Percentiles rank a stretch among this genome's conserved stretches.
Evolutionary conservation across 116 monocot species (phyloP).

Genomic region (Zostera marina): DNA sequence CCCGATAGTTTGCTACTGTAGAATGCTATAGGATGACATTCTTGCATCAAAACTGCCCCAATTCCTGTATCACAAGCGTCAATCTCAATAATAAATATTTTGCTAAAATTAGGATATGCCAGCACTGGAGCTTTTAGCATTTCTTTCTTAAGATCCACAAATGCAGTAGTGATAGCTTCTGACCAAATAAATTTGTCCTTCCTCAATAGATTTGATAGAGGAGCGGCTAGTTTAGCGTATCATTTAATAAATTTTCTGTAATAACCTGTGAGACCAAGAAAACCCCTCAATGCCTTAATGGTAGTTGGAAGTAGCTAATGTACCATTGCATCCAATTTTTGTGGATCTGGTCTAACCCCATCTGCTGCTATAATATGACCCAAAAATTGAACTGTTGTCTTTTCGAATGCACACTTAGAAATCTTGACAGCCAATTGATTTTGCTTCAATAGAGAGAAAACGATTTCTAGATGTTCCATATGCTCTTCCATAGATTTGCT

Average conservation of each 20-base stretch:
- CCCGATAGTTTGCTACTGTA: not conserved
- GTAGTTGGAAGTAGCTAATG: not conserved
- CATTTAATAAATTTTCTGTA: not conserved
- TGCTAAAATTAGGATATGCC: not conserved
- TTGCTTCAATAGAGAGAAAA: no score
- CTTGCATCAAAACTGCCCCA: not conserved
- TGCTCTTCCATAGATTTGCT: not conserved
- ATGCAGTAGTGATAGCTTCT: no score
- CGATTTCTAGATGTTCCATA: not conserved
- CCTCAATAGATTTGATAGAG: not conserved
- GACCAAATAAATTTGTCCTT: not conserved
- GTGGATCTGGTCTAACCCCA: not conserved
- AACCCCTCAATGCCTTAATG: not conserved
- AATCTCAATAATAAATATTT: not conserved
- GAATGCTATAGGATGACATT: not conserved
- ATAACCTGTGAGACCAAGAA: not conserved
- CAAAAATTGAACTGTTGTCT: not conserved
- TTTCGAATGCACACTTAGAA: not conserved
- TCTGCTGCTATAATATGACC: not conserved
- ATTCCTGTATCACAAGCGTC: not conserved
- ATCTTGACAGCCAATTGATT: not conserved
- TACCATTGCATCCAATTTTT: not conserved
- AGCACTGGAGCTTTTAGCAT: not conserved
- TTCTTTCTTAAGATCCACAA: not conserved
- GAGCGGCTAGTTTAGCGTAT: not conserved